phyloP scores from a whole-genome alignment of 805 yeast species.

The Komagataella ulmi region DNA sequence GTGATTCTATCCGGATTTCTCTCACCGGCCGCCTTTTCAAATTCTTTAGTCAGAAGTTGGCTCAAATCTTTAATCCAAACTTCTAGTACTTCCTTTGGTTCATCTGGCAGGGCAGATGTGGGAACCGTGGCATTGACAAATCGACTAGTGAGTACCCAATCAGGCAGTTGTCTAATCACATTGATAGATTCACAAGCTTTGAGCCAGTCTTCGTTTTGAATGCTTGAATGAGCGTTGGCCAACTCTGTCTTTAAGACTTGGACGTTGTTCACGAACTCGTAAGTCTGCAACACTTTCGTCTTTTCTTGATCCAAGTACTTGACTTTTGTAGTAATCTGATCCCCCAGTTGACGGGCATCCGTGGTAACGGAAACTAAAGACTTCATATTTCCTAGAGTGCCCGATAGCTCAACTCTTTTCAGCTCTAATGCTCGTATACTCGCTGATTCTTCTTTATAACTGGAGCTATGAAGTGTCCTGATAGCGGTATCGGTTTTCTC shows the following conservation, averaged over 20 bases:
- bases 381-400: constrained; percentile 43
- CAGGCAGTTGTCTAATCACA: constrained; percentile 39
- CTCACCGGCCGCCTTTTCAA: constrained; percentile 53
- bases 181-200: constrained; percentile 63
- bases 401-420: constrained; percentile 47
- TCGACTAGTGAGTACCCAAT: constrained; percentile 38
- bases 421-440: constrained; percentile 36
- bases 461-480: not conserved
- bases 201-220: constrained; percentile 58
- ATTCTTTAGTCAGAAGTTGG: constrained; percentile 42
- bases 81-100: constrained; percentile 44
- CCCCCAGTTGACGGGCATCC: constrained; percentile 52
- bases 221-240: constrained; percentile 51
- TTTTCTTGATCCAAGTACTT: constrained; percentile 60
- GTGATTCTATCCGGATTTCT: constrained; percentile 63
- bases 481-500: not conserved
- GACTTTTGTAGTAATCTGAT: constrained; percentile 55
- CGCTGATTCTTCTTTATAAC: constrained; percentile 3
- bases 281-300: constrained; percentile 45
- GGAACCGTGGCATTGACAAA: constrained; percentile 80
- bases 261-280: constrained; percentile 51
- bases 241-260: constrained; percentile 55
- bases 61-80: constrained; percentile 50
- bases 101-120: constrained; percentile 70
- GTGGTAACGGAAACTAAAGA: constrained; percentile 39